Percentiles rank a stretch among this genome's conserved stretches.
Conservation (phyloP, 2,329 filamentous ascomycete genomes). For the Neofusicoccum cordaticola region DNA sequence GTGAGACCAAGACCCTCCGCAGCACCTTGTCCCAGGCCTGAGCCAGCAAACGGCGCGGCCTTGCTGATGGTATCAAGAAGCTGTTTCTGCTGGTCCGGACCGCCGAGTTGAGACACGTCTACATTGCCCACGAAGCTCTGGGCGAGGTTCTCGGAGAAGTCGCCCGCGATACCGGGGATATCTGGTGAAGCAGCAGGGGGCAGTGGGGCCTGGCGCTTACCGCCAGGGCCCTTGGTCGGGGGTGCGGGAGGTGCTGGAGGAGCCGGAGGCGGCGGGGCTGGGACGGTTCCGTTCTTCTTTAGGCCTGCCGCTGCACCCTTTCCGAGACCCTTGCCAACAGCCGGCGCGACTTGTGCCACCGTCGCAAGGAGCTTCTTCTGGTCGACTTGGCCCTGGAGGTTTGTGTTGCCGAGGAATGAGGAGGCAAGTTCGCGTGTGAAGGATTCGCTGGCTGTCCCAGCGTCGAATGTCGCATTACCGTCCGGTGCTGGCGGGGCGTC, state of each 20-base stretch:
- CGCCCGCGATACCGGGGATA: no score
- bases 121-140: no score
- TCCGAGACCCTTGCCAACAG: conserved; percentile 1
- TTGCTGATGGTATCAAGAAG: no score
- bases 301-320: background rate
- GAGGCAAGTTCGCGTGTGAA: conserved; percentile 3
- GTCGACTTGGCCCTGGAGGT: background rate
- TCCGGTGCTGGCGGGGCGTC: background rate
- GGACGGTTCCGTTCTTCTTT: background rate
- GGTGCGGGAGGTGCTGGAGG: background rate
- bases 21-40: no score
- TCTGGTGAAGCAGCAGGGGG: no score
- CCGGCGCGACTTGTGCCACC: background rate
- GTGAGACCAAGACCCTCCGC: no score
- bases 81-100: no score
- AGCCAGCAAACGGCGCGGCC: no score
- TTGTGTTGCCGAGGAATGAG: background rate
- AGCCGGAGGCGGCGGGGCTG: background rate
- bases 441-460: background rate
- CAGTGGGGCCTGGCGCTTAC: no score
- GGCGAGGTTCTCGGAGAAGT: no score
- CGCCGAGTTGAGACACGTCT: no score
- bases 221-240: background rate
- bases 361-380: background rate
- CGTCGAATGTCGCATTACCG: background rate